These are phyloP conservation scores for Cytospora mali DNA, from an alignment of 2,329 filamentous ascomycete species.

Conservation along the genomic window DNA sequence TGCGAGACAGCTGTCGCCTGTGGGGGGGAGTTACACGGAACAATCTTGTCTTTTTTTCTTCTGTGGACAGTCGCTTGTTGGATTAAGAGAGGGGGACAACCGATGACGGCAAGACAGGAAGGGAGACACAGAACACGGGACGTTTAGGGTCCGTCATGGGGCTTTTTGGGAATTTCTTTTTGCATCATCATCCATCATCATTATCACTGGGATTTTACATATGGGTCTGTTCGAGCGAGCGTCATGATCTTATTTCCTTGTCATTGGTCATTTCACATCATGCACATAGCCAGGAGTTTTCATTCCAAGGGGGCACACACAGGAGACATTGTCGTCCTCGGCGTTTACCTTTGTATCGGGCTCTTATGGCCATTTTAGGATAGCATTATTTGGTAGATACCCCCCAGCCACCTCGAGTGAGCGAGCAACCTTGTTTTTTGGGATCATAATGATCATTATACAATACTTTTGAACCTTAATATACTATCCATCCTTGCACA, in stretches of 20 bases:
- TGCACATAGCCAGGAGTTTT: slow-evolving; percentile 19
- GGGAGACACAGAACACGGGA: slow-evolving; percentile 9
- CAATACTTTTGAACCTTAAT: neutral
- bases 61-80: neutral
- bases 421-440: slow-evolving; percentile 1
- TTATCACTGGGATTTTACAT: neutral
- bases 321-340: slow-evolving; percentile 11
- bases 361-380: slow-evolving; percentile 17
- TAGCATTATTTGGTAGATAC: slow-evolving; percentile 22
- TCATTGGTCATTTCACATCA: neutral
- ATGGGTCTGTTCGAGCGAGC: slow-evolving; percentile 13
- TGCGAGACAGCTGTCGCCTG: neutral
- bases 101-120: slow-evolving; percentile 3
- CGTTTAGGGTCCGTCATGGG: slow-evolving; percentile 3
- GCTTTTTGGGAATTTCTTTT: neutral
- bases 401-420: slow-evolving; percentile 21
- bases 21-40: neutral
- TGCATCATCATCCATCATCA: slow-evolving; percentile 2
- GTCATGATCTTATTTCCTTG: neutral
- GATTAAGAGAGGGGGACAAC: neutral
- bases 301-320: slow-evolving; percentile 17
- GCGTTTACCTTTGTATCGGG: slow-evolving; percentile 15
- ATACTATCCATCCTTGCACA: neutral
- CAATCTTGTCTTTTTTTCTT: neutral
- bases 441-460: neutral